Percentiles rank a stretch among this genome's conserved stretches.
Evolutionary conservation across 2,329 filamentous ascomycete genomes (phyloP).

Genomic region (Xenoacremonium recifei): DNA sequence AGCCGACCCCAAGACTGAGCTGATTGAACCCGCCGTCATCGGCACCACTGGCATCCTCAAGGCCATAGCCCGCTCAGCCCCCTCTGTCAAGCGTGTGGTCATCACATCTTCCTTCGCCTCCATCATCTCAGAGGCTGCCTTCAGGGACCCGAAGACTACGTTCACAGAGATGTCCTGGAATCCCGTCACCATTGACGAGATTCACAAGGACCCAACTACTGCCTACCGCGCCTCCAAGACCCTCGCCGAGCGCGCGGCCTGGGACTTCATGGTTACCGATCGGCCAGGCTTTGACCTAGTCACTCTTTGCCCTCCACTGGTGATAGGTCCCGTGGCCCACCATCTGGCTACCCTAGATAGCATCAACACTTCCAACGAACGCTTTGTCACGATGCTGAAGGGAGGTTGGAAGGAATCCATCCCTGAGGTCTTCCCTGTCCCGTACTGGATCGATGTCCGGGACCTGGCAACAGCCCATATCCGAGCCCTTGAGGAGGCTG

Average conservation of each 20-base stretch:
- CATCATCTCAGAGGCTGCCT: slow-evolving; percentile 40
- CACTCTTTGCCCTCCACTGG: slow-evolving; percentile 55
- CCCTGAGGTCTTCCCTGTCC: slow-evolving; percentile 38
- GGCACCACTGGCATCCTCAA: slow-evolving; percentile 69
- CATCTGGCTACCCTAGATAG: slow-evolving; percentile 42
- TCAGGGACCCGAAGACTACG: slow-evolving; percentile 36
- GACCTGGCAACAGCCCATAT: slow-evolving; percentile 55
- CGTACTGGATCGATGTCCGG: slow-evolving; percentile 55
- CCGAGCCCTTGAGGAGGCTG: slow-evolving; percentile 46
- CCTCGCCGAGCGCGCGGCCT: slow-evolving; percentile 51
- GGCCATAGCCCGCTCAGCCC: slow-evolving; percentile 60
- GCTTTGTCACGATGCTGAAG: slow-evolving; percentile 48
- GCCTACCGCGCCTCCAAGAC: slow-evolving; percentile 57
- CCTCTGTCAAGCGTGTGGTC: slow-evolving; percentile 68
- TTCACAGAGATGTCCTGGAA: slow-evolving; percentile 55
- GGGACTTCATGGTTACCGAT: slow-evolving; percentile 47
- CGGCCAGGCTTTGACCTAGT: slow-evolving; percentile 49
- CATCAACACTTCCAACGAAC: slow-evolving; percentile 54
- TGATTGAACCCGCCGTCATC: slow-evolving; percentile 57
- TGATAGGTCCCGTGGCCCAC: slow-evolving; percentile 53
- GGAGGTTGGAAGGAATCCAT: slow-evolving; percentile 49
- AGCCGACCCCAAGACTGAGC: slow-evolving; percentile 50
- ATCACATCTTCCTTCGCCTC: slow-evolving; percentile 57
- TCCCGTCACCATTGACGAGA: slow-evolving; percentile 46
- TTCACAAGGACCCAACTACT: slow-evolving; percentile 35